Percentiles rank a stretch among this genome's conserved stretches.
These are phyloP conservation scores for Eimeria mitis DNA, from an alignment of 169 alveolate genomes.

Conservation along the genomic window DNA sequence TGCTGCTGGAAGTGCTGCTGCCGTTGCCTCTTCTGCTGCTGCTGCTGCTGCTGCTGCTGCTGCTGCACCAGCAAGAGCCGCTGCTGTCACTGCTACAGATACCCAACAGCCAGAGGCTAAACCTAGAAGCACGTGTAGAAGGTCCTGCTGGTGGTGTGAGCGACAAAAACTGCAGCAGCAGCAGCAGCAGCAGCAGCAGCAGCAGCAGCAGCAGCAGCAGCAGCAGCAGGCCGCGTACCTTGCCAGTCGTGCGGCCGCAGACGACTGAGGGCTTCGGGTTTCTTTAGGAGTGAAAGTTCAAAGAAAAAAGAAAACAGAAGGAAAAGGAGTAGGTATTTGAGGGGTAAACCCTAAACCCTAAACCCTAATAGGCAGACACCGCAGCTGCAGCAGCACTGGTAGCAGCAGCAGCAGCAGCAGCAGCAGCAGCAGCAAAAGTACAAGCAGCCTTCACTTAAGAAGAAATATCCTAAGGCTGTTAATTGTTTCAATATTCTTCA, in stretches of 20 bases:
- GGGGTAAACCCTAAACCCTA: background rate
- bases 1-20: background rate
- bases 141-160: background rate
- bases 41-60: too few species aligned
- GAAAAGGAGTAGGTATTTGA: background rate
- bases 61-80: background rate
- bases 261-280: background rate
- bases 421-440: background rate
- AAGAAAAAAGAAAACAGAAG: background rate
- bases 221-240: background rate
- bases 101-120: background rate
- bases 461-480: background rate
- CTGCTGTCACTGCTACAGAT: background rate
- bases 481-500: background rate
- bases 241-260: background rate
- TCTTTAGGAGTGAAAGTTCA: background rate
- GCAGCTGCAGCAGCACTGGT: conserved; percentile 27
- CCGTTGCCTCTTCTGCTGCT: too few species aligned
- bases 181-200: background rate
- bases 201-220: background rate
- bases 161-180: background rate
- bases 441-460: background rate
- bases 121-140: background rate
- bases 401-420: conserved; percentile 3
- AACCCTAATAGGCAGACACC: conserved; percentile 26